Evolutionary conservation across 257 asterid species (phyloP).

Genomic region (Coffea eugenioides): DNA sequence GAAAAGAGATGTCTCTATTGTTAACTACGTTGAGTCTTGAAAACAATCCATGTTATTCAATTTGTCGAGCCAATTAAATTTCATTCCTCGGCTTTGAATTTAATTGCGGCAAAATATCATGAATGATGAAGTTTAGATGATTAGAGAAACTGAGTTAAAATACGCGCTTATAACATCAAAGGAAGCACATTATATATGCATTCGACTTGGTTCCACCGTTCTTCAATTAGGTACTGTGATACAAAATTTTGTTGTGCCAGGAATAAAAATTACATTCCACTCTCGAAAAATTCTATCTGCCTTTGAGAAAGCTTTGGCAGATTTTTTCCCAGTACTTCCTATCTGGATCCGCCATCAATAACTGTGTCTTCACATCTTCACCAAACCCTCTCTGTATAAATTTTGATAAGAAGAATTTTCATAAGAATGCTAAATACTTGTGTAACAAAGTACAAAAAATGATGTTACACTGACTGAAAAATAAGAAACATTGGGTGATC

Average conservation of each 20-base stretch:
- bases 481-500: neutral
- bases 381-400: conserved; percentile 41
- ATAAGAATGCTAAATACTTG: neutral
- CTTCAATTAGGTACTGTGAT: neutral
- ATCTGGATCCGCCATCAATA: conserved; percentile 47
- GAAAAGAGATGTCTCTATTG: too few species aligned
- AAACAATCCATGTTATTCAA: too few species aligned
- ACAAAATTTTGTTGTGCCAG: neutral
- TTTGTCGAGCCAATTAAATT: too few species aligned
- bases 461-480: neutral
- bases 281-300: neutral
- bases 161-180: neutral
- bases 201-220: neutral
- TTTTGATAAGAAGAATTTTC: neutral
- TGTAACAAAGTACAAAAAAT: too few species aligned
- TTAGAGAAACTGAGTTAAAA: neutral
- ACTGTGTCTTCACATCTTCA: conserved; percentile 44
- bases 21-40: too few species aligned
- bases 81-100: neutral
- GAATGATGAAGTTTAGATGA: neutral
- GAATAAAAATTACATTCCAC: neutral
- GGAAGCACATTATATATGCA: neutral
- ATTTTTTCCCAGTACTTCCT: conserved; percentile 53
- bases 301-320: conserved; percentile 61
- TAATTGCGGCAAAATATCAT: neutral